Percentiles rank a stretch among this genome's conserved stretches.
Evolutionary conservation across 257 asterid genomes (phyloP).

Genomic region (Solanum etuberosum): DNA sequence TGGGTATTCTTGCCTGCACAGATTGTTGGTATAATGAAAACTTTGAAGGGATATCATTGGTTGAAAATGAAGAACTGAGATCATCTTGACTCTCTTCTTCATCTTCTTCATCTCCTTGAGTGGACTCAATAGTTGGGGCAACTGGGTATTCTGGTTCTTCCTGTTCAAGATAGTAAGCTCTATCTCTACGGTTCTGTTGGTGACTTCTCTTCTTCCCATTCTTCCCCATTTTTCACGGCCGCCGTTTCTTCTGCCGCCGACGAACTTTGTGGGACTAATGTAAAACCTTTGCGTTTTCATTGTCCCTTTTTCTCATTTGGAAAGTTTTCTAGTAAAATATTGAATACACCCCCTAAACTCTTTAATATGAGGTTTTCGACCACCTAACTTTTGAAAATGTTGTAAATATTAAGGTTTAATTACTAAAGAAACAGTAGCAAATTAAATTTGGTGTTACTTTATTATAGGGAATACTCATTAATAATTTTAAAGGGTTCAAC

Average conservation of each 20-base stretch:
- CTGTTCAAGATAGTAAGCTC: conserved; percentile 35
- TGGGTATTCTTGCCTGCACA: conserved; percentile 55
- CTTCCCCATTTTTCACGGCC: conserved; percentile 50
- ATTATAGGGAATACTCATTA: not conserved
- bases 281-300: not conserved
- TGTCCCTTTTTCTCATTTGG: not conserved
- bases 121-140: conserved; percentile 10
- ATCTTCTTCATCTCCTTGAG: conserved; percentile 34
- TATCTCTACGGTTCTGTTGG: conserved; percentile 43
- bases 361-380: not conserved
- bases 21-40: conserved; percentile 86
- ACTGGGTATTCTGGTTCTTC: conserved; percentile 15
- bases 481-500: not conserved
- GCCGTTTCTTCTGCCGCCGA: not conserved
- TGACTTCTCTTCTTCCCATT: conserved; percentile 64
- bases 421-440: too few species aligned
- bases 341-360: not conserved
- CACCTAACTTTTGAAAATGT: not conserved
- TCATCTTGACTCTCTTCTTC: conserved; percentile 16
- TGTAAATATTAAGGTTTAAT: not conserved
- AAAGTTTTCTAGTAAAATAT: not conserved
- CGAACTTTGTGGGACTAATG: not conserved
- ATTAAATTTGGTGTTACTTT: not conserved
- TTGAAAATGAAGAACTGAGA: not conserved
- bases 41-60: conserved; percentile 48